Evolutionary conservation across 805 yeast genomes (phyloP).

Genomic region (Diddensiella transvaalensis): DNA sequence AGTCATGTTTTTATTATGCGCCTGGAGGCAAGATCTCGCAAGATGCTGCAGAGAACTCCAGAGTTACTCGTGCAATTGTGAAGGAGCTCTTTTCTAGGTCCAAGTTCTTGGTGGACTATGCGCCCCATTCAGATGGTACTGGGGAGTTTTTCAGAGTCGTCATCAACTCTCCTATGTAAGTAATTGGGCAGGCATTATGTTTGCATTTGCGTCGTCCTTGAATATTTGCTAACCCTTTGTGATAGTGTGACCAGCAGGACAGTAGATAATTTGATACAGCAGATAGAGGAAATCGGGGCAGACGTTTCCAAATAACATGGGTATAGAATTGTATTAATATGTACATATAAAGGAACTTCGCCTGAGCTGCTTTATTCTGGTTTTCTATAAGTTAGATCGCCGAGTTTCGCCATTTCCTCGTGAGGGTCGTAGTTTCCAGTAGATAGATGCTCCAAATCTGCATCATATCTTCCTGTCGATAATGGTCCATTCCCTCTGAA

Average conservation of each 20-base stretch:
- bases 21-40: slow-evolving; percentile 38
- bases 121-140: slow-evolving; percentile 53
- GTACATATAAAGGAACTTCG: neutral
- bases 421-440: slow-evolving; percentile 77
- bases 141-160: slow-evolving; percentile 88
- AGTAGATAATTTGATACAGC: slow-evolving; percentile 44
- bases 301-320: neutral
- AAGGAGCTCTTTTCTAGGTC: slow-evolving; percentile 56
- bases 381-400: neutral
- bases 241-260: slow-evolving; percentile 38
- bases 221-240: slow-evolving; percentile 8
- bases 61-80: slow-evolving; percentile 59
- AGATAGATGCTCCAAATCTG: slow-evolving; percentile 73
- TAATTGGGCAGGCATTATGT: slow-evolving; percentile 1
- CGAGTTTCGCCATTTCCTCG: slow-evolving; percentile 71
- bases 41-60: slow-evolving; percentile 43
- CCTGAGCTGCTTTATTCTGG: neutral
- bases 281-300: slow-evolving; percentile 38
- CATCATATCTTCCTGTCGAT: slow-evolving; percentile 90
- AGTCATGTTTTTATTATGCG: slow-evolving; percentile 75
- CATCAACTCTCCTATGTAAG: slow-evolving; percentile 61
- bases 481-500: slow-evolving; percentile 91
- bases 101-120: slow-evolving; percentile 71
- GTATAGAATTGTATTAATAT: neutral
- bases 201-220: too few relatives aligned